Conservation (phyloP, 2,329 filamentous ascomycete species). For the Colletotrichum tanaceti region DNA sequence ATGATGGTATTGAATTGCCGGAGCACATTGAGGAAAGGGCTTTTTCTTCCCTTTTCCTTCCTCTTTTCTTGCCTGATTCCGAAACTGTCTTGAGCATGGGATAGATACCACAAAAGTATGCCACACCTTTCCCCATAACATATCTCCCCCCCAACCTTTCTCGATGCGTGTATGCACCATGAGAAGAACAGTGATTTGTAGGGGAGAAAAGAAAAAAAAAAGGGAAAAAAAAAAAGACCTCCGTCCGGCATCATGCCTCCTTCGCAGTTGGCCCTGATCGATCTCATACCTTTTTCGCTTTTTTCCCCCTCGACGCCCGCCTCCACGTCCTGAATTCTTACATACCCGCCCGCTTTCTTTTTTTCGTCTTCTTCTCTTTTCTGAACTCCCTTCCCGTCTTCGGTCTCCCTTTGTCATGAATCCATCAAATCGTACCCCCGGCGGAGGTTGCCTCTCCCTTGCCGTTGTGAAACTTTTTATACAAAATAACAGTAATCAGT, state of each 20-base stretch:
- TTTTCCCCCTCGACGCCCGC: too few species aligned
- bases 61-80: neutral
- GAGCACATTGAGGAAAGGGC: too few species aligned
- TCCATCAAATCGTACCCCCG: conserved; percentile 28
- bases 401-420: neutral
- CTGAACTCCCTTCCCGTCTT: neutral
- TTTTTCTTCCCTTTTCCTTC: too few species aligned
- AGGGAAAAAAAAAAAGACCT: too few species aligned
- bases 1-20: too few species aligned
- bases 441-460: conserved; percentile 4
- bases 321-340: neutral
- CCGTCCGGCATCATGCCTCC: neutral
- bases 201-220: too few species aligned
- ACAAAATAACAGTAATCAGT: conserved; percentile 27
- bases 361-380: too few species aligned
- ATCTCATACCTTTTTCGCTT: neutral
- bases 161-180: neutral
- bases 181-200: too few species aligned
- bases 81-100: neutral
- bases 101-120: too few species aligned
- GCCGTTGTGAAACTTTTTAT: conserved; percentile 15
- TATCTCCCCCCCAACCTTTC: neutral
- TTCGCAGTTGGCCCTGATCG: neutral
- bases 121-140: neutral
- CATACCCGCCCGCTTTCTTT: neutral